Evolutionary conservation across 805 yeast genomes (phyloP), one percentile per base, ranked within the genome.

Genomic region (Starmerella tilneyi): DNA sequence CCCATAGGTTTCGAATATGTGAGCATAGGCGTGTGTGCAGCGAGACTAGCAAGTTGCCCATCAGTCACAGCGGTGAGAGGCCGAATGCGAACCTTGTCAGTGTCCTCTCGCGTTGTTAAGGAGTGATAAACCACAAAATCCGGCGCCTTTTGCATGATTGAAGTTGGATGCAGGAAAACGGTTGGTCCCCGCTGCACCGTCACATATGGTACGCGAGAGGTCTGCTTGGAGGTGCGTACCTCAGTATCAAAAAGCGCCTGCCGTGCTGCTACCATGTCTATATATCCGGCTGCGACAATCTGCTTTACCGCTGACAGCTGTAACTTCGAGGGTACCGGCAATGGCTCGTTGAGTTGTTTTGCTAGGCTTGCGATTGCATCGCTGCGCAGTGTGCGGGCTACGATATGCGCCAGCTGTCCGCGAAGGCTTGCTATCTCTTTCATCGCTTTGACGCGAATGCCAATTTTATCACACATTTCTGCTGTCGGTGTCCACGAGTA

Each of bases 1-100:
- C 94, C 94, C 43, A 89, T 64, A 0, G 97, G 97, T 58, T 88
- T 89, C 22, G 96, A 85, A 62, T 81, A 88, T 0, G 89, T 76
- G 33, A 89, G 58, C 38, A 89, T 66, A 0, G 82, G 77, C 15
- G 94, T 78, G 23, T 67, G 68, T 53, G 79, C 81, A 15, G 85
- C 88, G 16, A 92, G 71, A 52, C 83, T 84, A 8, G 89, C 75
- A 42, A 92, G 64, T 39, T 88, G 88, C 20, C 75, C 72, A 3
- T 86, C 86, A 5, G 74, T 66, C 30, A 88, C 73, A 46, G 84
- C 89, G 26, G 84, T 83, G 53, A 92, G 66, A 0, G 88, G 78
- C 52, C 74, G 76, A 75, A 92, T 73, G 55, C 94, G 71, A 3
- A 73, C 60, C 53, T 69, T 71, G 39, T 63, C 49, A 12, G 66